phyloP scores from a whole-genome alignment of 1,284 basidiomycete genomes.

The Moesziomyces sp. region DNA sequence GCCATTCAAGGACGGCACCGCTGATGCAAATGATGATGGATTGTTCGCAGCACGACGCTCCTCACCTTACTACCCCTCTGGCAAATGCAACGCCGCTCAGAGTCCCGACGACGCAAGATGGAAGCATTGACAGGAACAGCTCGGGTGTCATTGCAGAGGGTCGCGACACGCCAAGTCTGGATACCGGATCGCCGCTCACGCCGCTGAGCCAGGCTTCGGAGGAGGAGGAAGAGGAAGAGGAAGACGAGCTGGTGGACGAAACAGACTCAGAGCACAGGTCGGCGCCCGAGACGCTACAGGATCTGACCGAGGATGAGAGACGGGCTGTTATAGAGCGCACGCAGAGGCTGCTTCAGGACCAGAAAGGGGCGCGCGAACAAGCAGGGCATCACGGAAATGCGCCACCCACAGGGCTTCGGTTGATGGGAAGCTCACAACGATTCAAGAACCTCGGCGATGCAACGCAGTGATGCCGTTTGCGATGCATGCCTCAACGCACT shows the following conservation, averaged over 20 bases:
- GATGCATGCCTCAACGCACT: too few species aligned
- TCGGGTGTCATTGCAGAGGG: not conserved
- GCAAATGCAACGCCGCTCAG: not conserved
- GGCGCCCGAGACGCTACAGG: not conserved
- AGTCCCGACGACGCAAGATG: not conserved
- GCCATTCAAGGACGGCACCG: too few species aligned
- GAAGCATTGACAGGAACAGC: not conserved
- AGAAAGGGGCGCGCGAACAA: not conserved
- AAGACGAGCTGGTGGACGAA: slow-evolving; percentile 16
- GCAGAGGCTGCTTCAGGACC: not conserved
- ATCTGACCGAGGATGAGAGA: not conserved
- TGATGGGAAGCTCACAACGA: too few species aligned
- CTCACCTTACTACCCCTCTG: too few species aligned
- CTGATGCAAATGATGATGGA: too few species aligned
- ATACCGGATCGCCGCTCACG: slow-evolving; percentile 23
- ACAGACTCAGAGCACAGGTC: not conserved
- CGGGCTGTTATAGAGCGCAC: not conserved
- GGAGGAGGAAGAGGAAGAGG: slow-evolving; percentile 1
- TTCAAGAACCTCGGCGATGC: too few species aligned
- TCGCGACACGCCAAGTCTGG: not conserved
- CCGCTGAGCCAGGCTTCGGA: slow-evolving; percentile 1
- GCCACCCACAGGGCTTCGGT: too few species aligned
- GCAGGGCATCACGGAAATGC: too few species aligned
- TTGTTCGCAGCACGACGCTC: too few species aligned
- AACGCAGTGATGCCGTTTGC: too few species aligned